Base-by-base conservation (phyloP, 768 basidiomycete species). In the Hirschioporus abietinus region DNA sequence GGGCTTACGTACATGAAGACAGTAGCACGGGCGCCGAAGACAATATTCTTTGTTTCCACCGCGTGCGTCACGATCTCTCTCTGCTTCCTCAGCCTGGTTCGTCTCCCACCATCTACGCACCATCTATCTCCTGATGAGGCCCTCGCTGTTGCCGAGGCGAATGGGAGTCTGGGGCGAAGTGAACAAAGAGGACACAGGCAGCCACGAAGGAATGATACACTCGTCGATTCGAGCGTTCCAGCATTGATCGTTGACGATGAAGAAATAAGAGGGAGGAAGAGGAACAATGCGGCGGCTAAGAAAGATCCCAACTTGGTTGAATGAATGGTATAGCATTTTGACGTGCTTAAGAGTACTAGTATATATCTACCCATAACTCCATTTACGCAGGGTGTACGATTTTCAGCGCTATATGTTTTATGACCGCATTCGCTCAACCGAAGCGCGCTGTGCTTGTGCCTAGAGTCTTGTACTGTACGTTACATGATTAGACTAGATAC, bases 1-100 rank as follows among this genome's bases (percentile, higher is more conserved):
- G 91, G 93, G 5, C 72, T 88, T 20, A 79, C 91, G 10, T 95
- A 88, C 72, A 81, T 84, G 68, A 82, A 79, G 64, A 95, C 92
- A 0, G 92, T 93, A 18, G 85, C 83, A 9, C 80, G 78, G 9
- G 88, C 87, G 72, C 89, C 94, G 1, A 81, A 84, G 42, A 83
- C 86, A 3, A 86, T 95, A 7, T 90, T 95, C 76, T 79, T 87
- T 66, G 77, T 91, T 26, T 82, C 85, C 8, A 74, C 80, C 30
- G 76, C 71, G 36, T 76, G 76, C 24, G 70, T 83, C 63, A 62
- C 72, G 8, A 27, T 84, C 7, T 80, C 86, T 7, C 78, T 88
- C 65, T 58, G 77, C 36, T 72, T 84, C 15, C 73, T 89, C 35
- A 68, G 72, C 15, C 78, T 86, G 63, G 83, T 91, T 9, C 80